Evolutionary conservation across 176 grass and related monocot genomes (phyloP).

Genomic region (Bolboschoenus planiculmis): DNA sequence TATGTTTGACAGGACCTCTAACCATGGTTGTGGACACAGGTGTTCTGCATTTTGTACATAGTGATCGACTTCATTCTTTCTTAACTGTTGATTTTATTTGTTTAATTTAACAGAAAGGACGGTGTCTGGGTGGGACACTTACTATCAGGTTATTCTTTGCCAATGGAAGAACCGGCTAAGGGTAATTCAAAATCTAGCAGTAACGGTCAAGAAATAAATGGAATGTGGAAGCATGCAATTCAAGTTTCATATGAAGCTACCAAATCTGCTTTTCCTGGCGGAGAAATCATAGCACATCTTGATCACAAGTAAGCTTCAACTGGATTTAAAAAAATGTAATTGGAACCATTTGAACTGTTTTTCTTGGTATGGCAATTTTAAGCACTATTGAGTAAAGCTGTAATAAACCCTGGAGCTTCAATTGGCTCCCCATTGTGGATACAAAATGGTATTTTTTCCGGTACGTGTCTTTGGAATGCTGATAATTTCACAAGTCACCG

Average conservation of each 20-base stretch:
- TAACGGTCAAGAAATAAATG: conserved; percentile 35
- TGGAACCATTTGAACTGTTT: not conserved
- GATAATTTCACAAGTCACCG: not conserved
- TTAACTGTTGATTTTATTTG: conserved; percentile 6
- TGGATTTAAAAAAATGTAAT: not conserved
- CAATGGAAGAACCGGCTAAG: conserved; percentile 55
- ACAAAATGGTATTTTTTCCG: not conserved
- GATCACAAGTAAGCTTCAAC: conserved; percentile 77
- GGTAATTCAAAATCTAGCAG: conserved; percentile 38
- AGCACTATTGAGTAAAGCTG: not conserved
- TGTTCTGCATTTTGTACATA: not conserved
- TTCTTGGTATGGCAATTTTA: not conserved
- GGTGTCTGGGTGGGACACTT: conserved; percentile 92
- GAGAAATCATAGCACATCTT: conserved; percentile 86
- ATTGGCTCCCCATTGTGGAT: not conserved
- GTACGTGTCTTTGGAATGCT: not conserved
- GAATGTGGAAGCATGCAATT: conserved; percentile 86
- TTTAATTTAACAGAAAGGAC: conserved; percentile 49
- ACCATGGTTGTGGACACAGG: not conserved
- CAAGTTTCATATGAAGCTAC: conserved; percentile 86
- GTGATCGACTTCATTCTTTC: not conserved
- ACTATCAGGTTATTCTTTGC: conserved; percentile 74
- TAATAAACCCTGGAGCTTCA: not conserved
- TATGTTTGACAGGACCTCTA: not conserved
- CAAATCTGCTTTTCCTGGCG: conserved; percentile 74